phyloP scores from a whole-genome alignment of 2,329 filamentous ascomycete genomes.

The Fusarium proliferatum region DNA sequence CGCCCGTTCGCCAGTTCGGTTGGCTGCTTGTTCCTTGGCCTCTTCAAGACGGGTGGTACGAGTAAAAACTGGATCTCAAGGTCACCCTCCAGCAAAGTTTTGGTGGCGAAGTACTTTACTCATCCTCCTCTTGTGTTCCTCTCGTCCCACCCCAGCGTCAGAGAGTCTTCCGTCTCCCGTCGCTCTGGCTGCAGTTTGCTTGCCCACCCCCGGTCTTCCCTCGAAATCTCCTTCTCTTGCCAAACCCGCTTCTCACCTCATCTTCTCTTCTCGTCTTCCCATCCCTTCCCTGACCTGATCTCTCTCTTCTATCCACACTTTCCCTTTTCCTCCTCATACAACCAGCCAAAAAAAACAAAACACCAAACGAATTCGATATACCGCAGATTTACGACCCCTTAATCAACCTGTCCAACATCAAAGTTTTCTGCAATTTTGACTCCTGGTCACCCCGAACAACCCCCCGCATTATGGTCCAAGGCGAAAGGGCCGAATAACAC shows the following conservation, averaged over 20 bases:
- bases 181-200: conserved; percentile 1
- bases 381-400: background rate
- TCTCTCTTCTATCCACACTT: conserved; percentile 32
- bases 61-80: conserved; percentile 10
- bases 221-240: conserved; percentile 40
- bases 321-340: background rate
- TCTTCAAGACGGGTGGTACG: conserved; percentile 27
- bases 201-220: conserved; percentile 29
- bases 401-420: conserved; percentile 1
- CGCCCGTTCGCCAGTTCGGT: conserved; percentile 30
- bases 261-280: conserved; percentile 26
- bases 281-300: conserved; percentile 26
- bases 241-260: conserved; percentile 39
- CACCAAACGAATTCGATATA: background rate
- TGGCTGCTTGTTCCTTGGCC: conserved; percentile 26
- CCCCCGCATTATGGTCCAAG: conserved; percentile 50
- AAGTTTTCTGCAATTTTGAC: conserved; percentile 12
- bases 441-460: conserved; percentile 28
- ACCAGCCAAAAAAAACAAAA: conserved; percentile 9
- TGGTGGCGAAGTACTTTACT: background rate
- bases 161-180: conserved; percentile 5
- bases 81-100: background rate
- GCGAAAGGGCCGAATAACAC: conserved; percentile 53
- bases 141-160: conserved; percentile 23
- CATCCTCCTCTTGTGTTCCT: background rate